Base-by-base conservation (phyloP, 176 grass and related monocot genomes). In the Ensete ventricosum region DNA sequence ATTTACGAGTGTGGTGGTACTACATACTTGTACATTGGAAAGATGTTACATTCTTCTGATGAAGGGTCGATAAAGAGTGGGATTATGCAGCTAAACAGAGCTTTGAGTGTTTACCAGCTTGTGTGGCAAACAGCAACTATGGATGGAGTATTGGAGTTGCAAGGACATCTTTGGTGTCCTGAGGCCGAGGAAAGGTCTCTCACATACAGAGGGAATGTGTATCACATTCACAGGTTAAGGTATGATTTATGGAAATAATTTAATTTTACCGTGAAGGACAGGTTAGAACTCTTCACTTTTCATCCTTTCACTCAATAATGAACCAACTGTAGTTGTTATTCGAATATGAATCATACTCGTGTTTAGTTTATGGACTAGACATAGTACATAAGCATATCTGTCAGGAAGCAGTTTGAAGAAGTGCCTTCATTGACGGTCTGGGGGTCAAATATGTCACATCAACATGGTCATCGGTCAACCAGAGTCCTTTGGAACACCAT, bases 131-230 rank as follows among this genome's bases (percentile, higher is more conserved):
- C 84, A 1, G 82, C 86, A 4, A 62, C 9, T 66, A 22, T 60
- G 3, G 82, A 82, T 19, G 82, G 80, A 11, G 12, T 72, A 2
- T 34, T 92, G 82, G 88, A 88, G 71, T 77, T 92, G 53, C 83
- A 90, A 84, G 93, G 89, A 17, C 89, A 96, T 84, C 69, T 92
- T 10, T 92, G 93, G 85, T 81, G 83, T 81, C 53, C 83, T 27
- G 85, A 79, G n/a, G 87, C 81, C 21, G 67, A 86, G 69, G 82
- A 91, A 84, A 90, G 69, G 67, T 17, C 69, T 48, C 59, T 96
- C 51, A 85, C 77, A 55, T 87, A 92, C 76, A 88, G 87, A 84
- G 87, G 93, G 69, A 69, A 92, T 83, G 60, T 79, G 62, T 88
- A 89, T 80, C 65, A 73, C 69, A 54, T 96, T 20, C 93, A 90